Percentiles rank a stretch among this genome's conserved stretches.
Evolutionary conservation across 208 protist species (phyloP).

Genomic region (Herpetomonas tarakana): DNA sequence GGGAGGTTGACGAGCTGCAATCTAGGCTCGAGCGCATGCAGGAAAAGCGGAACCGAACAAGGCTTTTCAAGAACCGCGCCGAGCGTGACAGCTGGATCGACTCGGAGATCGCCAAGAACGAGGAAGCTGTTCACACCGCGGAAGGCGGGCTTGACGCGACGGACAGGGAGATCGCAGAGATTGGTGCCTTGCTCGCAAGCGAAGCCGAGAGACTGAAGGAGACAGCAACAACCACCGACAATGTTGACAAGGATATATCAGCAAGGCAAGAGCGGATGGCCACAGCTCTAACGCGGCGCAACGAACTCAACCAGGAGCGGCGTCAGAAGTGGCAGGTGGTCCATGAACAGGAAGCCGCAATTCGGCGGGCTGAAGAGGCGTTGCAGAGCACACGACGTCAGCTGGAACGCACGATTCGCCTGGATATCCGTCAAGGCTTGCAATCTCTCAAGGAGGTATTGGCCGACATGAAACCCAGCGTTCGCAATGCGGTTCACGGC

Average conservation of each 20-base stretch:
- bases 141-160: slow-evolving; percentile 40
- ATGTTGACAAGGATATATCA: slow-evolving; percentile 46
- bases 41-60: slow-evolving; percentile 80
- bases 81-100: slow-evolving; percentile 90
- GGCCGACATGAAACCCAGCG: slow-evolving; percentile 33
- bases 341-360: slow-evolving; percentile 63
- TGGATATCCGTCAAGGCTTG: slow-evolving; percentile 87
- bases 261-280: slow-evolving; percentile 36
- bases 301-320: slow-evolving; percentile 70
- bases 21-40: slow-evolving; percentile 75
- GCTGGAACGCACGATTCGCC: slow-evolving; percentile 58
- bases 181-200: slow-evolving; percentile 8
- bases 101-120: slow-evolving; percentile 78
- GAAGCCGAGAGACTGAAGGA: slow-evolving; percentile 26
- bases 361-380: slow-evolving; percentile 56
- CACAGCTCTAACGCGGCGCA: slow-evolving; percentile 29
- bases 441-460: slow-evolving; percentile 78
- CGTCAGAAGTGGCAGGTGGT: slow-evolving; percentile 75
- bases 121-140: slow-evolving; percentile 39
- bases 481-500: slow-evolving; percentile 86
- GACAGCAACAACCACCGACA: slow-evolving; percentile 21
- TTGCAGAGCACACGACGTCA: slow-evolving; percentile 37
- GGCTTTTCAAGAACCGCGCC: slow-evolving; percentile 87
- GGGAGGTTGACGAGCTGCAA: slow-evolving; percentile 41
- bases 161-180: slow-evolving; percentile 26